Percentiles rank a stretch among this genome's conserved stretches.
Conservation (phyloP, 73 alveolate species). For the Paramecium biaurelia region DNA sequence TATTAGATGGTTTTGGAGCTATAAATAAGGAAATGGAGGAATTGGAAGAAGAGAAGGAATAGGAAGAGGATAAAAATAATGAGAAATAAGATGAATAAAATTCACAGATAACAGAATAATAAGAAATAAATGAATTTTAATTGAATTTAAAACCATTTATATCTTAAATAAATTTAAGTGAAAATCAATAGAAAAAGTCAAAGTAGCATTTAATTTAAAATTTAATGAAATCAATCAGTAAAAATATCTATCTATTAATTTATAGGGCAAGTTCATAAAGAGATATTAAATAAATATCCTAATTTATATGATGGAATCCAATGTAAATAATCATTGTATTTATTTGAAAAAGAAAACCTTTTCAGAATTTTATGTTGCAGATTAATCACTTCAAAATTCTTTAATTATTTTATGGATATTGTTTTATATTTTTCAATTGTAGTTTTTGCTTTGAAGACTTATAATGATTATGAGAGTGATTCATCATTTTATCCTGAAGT, state of each 20-base stretch:
- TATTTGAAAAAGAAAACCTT: not conserved
- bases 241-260: too few relatives aligned
- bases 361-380: not conserved
- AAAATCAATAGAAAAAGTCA: not conserved
- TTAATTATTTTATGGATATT: not conserved
- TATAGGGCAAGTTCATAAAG: not conserved
- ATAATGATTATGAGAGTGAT: not conserved
- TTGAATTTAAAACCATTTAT: not conserved
- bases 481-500: not conserved
- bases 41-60: not conserved
- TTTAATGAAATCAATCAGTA: not conserved
- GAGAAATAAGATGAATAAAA: not conserved
- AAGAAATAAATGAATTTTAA: not conserved
- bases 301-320: constrained; percentile 8
- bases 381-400: not conserved
- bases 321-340: not conserved
- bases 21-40: not conserved
- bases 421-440: not conserved
- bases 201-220: not conserved
- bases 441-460: not conserved
- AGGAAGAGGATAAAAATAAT: not conserved
- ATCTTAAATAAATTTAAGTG: not conserved
- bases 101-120: not conserved
- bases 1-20: not conserved
- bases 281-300: not conserved